Evolutionary conservation across 2,329 filamentous ascomycete genomes (phyloP).

Genomic region (Fusarium coicis): DNA sequence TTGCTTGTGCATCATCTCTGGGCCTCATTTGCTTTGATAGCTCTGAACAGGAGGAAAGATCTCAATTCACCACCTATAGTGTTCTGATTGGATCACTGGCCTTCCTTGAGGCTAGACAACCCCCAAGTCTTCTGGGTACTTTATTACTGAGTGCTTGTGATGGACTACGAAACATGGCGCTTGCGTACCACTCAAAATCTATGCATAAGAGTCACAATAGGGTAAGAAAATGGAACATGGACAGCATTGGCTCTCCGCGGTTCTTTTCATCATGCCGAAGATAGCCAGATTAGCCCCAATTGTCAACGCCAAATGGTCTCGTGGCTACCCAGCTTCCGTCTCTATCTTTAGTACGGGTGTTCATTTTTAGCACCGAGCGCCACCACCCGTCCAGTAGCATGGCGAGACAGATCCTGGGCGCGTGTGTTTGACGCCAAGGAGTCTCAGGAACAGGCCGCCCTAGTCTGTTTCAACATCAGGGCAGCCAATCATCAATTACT

Average conservation of each 20-base stretch:
- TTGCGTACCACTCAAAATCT: background rate
- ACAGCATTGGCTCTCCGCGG: background rate
- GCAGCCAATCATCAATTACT: slow-evolving; percentile 30
- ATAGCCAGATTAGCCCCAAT: slow-evolving; percentile 4
- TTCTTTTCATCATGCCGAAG: background rate
- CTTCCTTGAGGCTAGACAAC: background rate
- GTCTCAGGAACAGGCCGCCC: slow-evolving; percentile 36
- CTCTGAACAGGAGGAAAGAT: background rate
- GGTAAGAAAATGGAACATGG: background rate
- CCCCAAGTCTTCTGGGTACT: background rate
- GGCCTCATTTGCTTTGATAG: background rate
- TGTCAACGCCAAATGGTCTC: background rate
- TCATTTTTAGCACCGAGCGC: slow-evolving; percentile 42
- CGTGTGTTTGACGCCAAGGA: slow-evolving; percentile 20
- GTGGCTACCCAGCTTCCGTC: slow-evolving; percentile 1
- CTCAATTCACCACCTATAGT: background rate
- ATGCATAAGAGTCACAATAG: background rate
- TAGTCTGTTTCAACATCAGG: slow-evolving; percentile 45
- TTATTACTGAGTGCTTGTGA: background rate
- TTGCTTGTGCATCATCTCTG: background rate
- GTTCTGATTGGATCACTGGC: background rate
- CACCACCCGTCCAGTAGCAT: slow-evolving; percentile 19
- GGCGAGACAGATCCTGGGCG: background rate
- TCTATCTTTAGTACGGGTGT: slow-evolving; percentile 5
- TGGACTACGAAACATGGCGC: background rate